Conservation (phyloP, 805 yeast species). For the Pichia gijzeniarum region DNA sequence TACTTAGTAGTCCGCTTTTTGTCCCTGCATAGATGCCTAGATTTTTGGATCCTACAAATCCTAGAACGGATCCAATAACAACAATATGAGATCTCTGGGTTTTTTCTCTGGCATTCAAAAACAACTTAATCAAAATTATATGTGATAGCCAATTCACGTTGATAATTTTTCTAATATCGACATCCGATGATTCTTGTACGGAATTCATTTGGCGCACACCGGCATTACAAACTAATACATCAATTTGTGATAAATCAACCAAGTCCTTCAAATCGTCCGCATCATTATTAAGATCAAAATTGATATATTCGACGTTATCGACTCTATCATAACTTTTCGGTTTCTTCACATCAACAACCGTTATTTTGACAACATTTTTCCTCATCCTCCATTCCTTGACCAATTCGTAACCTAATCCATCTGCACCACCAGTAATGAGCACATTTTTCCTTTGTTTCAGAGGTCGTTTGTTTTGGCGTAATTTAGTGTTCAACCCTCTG, state of each 20-base stretch:
- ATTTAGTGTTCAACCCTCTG: constrained; percentile 13
- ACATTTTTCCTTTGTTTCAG: not conserved
- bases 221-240: constrained; percentile 42
- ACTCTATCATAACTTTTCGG: constrained; percentile 16
- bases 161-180: constrained; percentile 28
- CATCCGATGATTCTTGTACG: constrained; percentile 23
- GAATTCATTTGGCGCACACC: constrained; percentile 37
- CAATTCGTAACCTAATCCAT: constrained; percentile 43
- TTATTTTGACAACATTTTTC: constrained; percentile 18
- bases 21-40: constrained; percentile 44
- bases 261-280: constrained; percentile 23
- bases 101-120: constrained; percentile 18
- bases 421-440: constrained; percentile 41
- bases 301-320: constrained; percentile 20
- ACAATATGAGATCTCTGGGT: constrained; percentile 33
- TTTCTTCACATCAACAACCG: constrained; percentile 29
- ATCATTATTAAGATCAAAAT: constrained; percentile 22
- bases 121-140: constrained; percentile 32
- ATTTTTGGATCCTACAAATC: constrained; percentile 42
- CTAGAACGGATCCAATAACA: constrained; percentile 41
- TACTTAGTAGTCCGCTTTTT: constrained; percentile 39
- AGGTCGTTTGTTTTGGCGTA: constrained; percentile 2
- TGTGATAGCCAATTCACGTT: constrained; percentile 40
- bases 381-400: constrained; percentile 17
- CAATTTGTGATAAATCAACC: constrained; percentile 12